Percentiles rank a stretch among this genome's conserved stretches.
Evolutionary conservation across 148 eudicot genomes (phyloP).

Genomic region (Pouteria glomerata): DNA sequence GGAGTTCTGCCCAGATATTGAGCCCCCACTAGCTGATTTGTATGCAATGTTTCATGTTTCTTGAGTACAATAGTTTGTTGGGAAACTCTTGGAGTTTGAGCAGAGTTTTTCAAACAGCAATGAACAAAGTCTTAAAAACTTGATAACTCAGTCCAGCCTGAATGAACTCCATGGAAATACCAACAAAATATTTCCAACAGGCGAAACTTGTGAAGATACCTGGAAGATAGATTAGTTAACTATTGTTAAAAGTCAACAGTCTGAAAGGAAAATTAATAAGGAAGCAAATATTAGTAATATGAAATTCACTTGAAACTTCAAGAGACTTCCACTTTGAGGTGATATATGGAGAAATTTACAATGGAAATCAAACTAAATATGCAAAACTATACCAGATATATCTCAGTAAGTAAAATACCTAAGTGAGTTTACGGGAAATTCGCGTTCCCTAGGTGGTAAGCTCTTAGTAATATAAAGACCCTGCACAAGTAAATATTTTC

Average conservation of each 20-base stretch:
- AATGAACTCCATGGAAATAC: too few relatives aligned
- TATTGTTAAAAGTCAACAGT: background rate
- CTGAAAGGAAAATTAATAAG: background rate
- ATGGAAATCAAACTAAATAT: too few relatives aligned
- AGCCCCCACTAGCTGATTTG: too few relatives aligned
- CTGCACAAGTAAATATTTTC: slow-evolving; percentile 28
- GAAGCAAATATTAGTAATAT: background rate
- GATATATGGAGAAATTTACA: too few relatives aligned
- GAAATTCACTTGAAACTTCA: background rate
- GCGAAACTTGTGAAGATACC: background rate
- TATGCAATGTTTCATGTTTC: too few relatives aligned
- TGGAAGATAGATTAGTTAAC: background rate
- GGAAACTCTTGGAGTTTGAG: too few relatives aligned
- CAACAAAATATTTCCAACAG: too few relatives aligned
- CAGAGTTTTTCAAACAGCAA: too few relatives aligned
- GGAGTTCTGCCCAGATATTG: background rate
- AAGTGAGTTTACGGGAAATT: slow-evolving; percentile 9
- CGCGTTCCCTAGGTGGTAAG: background rate
- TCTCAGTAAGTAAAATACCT: slow-evolving; percentile 5
- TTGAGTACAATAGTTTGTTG: background rate
- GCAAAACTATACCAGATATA: background rate
- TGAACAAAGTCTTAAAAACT: too few relatives aligned
- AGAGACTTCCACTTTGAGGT: background rate
- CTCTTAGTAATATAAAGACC: slow-evolving; percentile 68
- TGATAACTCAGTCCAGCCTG: too few relatives aligned